Base-by-base conservation (phyloP, 202 grass and related monocot genomes). In the Cymbopogon flexuosus region DNA sequence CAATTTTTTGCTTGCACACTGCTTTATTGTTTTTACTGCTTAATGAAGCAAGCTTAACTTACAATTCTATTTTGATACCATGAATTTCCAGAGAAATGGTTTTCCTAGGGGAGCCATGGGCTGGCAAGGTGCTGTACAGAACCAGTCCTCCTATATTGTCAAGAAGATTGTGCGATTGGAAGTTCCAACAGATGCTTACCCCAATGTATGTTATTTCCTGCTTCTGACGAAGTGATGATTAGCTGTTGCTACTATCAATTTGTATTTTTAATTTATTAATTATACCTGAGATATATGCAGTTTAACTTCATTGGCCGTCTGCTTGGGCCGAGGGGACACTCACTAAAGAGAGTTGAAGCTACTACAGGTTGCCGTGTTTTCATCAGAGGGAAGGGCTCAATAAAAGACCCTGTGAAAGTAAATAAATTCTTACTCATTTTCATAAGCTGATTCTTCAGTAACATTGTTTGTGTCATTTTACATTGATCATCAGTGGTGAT, bases 361-460 rank as follows among this genome's bases (percentile, higher is more conserved):
- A 90, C 87, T 16, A 91, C 92, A 13, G 92, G 92, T 49, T 94
- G 92, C 77, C 89, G 92, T 71, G 87, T 91, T 81, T 94, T 91
- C 76, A 94, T 94, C 43, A 85, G 92, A 81, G 92, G 92, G 73
- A 94, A 90, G 40, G 92, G 92, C 46, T 94, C 92, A 7, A 90
- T 94, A 74, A 94, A 94, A 84, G 92, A 94, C 62, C 81, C 89
- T 81, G 85, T 82, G 23, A 91, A 94, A 87, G 92, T 94, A 78
- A 73, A 39, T n/a, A 68, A 72, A 76, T 42, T 52, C 40, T 52
- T 37, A 22, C 34, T 74, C 16, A 29, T 75, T 29, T 70, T 22
- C 16, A 29, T 4, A 18, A n/a, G 63, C 72, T 18, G 69, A 65
- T 64, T 36, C 37, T 75, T 57, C 21, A 19, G 23, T 86, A 75